Conservation (phyloP, 1,139 yeast species). For the Pichia sp. region DNA sequence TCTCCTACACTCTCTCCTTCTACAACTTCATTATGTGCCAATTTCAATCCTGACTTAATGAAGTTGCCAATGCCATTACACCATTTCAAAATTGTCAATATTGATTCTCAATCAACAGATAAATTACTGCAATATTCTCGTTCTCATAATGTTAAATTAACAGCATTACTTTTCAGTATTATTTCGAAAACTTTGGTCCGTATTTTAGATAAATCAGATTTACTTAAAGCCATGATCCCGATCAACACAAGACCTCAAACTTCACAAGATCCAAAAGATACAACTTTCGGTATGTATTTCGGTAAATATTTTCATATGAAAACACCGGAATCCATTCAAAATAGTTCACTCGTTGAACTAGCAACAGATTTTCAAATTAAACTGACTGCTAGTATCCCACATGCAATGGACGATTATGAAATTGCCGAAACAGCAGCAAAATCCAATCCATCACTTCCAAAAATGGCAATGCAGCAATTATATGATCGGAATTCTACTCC, state of each 20-base stretch:
- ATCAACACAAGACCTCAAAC: slow-evolving; percentile 10
- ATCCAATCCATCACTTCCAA: not conserved
- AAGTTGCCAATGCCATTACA: slow-evolving; percentile 7
- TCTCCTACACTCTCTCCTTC: too few relatives aligned
- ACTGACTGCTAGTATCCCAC: slow-evolving; percentile 2
- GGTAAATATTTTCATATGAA: slow-evolving; percentile 10
- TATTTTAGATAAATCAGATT: not conserved
- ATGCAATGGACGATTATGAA: slow-evolving; percentile 8
- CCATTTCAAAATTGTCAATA: not conserved
- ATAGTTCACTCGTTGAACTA: not conserved
- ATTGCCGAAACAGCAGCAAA: not conserved
- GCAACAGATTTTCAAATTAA: slow-evolving; percentile 7
- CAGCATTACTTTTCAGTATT: slow-evolving; percentile 10
- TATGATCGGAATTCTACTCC: slow-evolving; percentile 12
- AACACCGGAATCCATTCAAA: not conserved
- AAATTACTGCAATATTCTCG: slow-evolving; percentile 5
- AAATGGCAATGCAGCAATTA: slow-evolving; percentile 5
- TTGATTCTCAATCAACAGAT: not conserved
- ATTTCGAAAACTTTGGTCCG: not conserved
- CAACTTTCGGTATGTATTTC: slow-evolving; percentile 12
- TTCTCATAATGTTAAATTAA: slow-evolving; percentile 8
- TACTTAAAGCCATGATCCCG: slow-evolving; percentile 11
- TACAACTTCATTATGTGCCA: too few relatives aligned
- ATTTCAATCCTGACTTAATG: slow-evolving; percentile 3
- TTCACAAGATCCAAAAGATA: not conserved